Evolutionary conservation across 805 yeast genomes (phyloP).

Genomic region (Ogataea nitratoaversa): DNA sequence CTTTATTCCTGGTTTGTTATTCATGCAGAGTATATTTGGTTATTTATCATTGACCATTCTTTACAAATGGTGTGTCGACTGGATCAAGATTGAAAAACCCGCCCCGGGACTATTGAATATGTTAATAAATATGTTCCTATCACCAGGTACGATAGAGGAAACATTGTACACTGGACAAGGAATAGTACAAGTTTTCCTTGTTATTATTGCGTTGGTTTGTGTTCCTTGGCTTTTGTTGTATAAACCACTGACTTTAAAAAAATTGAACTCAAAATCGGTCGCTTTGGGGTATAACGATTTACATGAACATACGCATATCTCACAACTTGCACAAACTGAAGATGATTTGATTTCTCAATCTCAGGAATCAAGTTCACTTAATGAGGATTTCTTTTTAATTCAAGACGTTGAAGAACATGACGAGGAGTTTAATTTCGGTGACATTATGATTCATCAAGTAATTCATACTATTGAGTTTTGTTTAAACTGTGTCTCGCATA

Average conservation of each 20-base stretch:
- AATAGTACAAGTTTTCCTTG: constrained; percentile 63
- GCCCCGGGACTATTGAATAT: constrained; percentile 94
- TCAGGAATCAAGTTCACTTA: constrained; percentile 21
- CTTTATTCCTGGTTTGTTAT: constrained; percentile 88
- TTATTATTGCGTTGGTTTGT: constrained; percentile 76
- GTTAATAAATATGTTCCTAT: constrained; percentile 91
- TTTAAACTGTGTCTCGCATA: constrained; percentile 95
- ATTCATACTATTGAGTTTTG: constrained; percentile 98
- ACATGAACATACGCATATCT: constrained; percentile 27
- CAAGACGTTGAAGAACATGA: constrained; percentile 50
- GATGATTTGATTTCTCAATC: constrained; percentile 17
- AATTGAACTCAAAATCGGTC: constrained; percentile 45
- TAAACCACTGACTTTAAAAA: constrained; percentile 61
- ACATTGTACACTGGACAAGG: constrained; percentile 79
- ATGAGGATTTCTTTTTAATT: constrained; percentile 27
- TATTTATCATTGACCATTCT: constrained; percentile 81
- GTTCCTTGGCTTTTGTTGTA: constrained; percentile 87
- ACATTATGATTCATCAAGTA: constrained; percentile 93
- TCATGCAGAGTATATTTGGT: constrained; percentile 96
- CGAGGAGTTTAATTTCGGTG: constrained; percentile 75
- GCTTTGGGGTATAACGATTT: constrained; percentile 50
- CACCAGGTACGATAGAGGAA: constrained; percentile 87
- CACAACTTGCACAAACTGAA: constrained; percentile 15
- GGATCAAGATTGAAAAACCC: constrained; percentile 70
- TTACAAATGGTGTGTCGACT: constrained; percentile 92